Conservation (phyloP, 352 stramenopile genomes). For the Phytopythium vexans region DNA sequence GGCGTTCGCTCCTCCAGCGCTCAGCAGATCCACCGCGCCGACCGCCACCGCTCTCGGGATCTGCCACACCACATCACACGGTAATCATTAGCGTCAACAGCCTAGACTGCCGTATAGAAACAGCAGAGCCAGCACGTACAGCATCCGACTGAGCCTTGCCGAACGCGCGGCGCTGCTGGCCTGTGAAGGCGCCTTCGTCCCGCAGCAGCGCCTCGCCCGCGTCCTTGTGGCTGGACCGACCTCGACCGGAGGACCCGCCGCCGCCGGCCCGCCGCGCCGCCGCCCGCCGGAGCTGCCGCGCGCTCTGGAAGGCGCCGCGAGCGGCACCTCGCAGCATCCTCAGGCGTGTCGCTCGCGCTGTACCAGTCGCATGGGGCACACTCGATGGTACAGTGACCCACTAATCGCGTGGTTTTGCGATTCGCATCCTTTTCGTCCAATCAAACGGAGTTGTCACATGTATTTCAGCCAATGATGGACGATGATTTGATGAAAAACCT, state of each 20-base stretch:
- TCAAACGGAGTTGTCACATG: not conserved
- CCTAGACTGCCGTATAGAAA: no score
- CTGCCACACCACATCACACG: conserved; percentile 17
- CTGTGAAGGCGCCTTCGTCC: conserved; percentile 45
- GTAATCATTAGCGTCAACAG: not conserved
- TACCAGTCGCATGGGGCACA: not conserved
- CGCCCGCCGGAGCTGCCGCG: conserved; percentile 48
- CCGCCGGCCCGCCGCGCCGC: conserved; percentile 5
- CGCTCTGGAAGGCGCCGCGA: conserved; percentile 46
- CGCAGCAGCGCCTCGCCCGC: conserved; percentile 14
- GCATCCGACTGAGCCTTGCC: conserved; percentile 27
- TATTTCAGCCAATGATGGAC: not conserved
- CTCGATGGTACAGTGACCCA: no score
- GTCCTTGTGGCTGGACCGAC: conserved; percentile 13
- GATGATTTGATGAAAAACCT: not conserved
- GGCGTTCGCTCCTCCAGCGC: conserved; percentile 41
- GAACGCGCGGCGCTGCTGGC: conserved; percentile 48
- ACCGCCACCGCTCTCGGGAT: conserved; percentile 40
- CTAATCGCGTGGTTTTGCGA: no score
- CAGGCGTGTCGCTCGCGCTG: not conserved
- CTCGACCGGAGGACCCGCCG: conserved; percentile 1
- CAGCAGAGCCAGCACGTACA: conserved; percentile 16
- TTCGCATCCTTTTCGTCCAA: not conserved
- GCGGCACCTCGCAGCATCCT: conserved; percentile 50
- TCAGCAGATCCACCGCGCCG: conserved; percentile 22